phyloP scores from a whole-genome alignment of 768 basidiomycete species.

The Lentinus brumalis region DNA sequence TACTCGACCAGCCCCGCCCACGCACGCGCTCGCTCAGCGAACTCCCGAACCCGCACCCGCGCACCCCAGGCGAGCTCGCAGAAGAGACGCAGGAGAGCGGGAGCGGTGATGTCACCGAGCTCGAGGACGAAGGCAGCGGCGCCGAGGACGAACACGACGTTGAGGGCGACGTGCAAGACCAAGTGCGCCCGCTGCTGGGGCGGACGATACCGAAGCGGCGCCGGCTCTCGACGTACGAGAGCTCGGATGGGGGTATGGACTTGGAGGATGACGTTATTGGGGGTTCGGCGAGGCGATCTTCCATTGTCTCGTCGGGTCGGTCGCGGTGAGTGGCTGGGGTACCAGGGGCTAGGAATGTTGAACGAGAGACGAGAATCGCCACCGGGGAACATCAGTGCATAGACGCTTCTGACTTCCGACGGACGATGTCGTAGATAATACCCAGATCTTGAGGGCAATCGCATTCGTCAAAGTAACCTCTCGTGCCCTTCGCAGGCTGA shows the following conservation, averaged over 20 bases:
- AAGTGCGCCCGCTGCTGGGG: not conserved
- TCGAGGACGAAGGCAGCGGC: constrained; percentile 23
- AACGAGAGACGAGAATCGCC: too few relatives aligned
- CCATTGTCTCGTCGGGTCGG: not conserved
- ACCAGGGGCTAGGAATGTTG: too few relatives aligned
- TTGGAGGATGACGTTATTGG: constrained; percentile 45
- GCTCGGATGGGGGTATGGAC: constrained; percentile 48
- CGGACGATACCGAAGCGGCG: constrained; percentile 17
- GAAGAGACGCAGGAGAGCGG: constrained; percentile 7
- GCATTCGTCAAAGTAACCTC: too few relatives aligned
- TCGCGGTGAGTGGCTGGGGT: not conserved
- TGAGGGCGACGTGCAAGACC: constrained; percentile 9
- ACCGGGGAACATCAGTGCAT: too few relatives aligned
- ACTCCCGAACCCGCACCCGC: constrained; percentile 15
- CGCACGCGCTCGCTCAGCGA: constrained; percentile 12
- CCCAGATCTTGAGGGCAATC: too few relatives aligned
- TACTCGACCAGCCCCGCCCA: constrained; percentile 33
- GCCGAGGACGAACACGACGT: constrained; percentile 18
- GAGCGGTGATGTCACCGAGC: constrained; percentile 7
- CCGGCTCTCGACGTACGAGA: constrained; percentile 54
- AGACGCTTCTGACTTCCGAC: not conserved
- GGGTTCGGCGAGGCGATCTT: constrained; percentile 38
- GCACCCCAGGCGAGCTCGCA: constrained; percentile 3
- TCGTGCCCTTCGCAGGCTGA: too few relatives aligned
- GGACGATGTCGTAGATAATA: too few relatives aligned